Percentiles rank a stretch among this genome's conserved stretches.
These are phyloP conservation scores for Agrocybe chaxingu DNA, from an alignment of 768 basidiomycete species.

Conservation along the genomic window DNA sequence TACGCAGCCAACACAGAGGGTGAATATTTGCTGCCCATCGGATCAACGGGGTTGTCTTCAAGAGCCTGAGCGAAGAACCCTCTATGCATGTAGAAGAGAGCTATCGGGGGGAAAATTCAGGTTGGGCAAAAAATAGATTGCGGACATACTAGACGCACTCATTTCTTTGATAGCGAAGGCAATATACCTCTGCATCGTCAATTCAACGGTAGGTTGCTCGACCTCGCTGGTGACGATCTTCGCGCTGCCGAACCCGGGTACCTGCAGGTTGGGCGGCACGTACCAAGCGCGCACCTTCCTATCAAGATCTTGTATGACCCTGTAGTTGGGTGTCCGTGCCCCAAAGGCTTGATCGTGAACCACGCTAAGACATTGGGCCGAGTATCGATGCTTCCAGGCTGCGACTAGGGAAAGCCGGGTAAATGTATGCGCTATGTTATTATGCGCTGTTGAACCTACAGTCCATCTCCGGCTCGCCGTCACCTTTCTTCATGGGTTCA, in stretches of 20 bases:
- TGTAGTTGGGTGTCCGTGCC: slow-evolving; percentile 58
- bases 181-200: slow-evolving; percentile 67
- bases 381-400: slow-evolving; percentile 69
- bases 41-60: slow-evolving; percentile 59
- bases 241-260: slow-evolving; percentile 57
- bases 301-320: slow-evolving; percentile 60
- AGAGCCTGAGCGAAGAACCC: slow-evolving; percentile 72
- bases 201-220: slow-evolving; percentile 47
- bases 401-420: slow-evolving; percentile 36
- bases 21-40: slow-evolving; percentile 67
- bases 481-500: slow-evolving; percentile 38
- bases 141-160: slow-evolving; percentile 34
- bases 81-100: slow-evolving; percentile 71
- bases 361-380: slow-evolving; percentile 56
- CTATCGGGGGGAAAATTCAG: slow-evolving; percentile 25
- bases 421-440: slow-evolving; percentile 2
- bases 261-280: slow-evolving; percentile 61
- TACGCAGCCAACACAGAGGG: slow-evolving; percentile 69
- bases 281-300: slow-evolving; percentile 63
- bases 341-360: slow-evolving; percentile 71
- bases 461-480: slow-evolving; percentile 57
- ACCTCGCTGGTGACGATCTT: slow-evolving; percentile 33
- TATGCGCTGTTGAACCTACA: slow-evolving; percentile 39
- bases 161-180: slow-evolving; percentile 69
- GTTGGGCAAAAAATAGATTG: background rate